Conservation (phyloP, 257 asterid genomes). For the Lavandula angustifolia region DNA sequence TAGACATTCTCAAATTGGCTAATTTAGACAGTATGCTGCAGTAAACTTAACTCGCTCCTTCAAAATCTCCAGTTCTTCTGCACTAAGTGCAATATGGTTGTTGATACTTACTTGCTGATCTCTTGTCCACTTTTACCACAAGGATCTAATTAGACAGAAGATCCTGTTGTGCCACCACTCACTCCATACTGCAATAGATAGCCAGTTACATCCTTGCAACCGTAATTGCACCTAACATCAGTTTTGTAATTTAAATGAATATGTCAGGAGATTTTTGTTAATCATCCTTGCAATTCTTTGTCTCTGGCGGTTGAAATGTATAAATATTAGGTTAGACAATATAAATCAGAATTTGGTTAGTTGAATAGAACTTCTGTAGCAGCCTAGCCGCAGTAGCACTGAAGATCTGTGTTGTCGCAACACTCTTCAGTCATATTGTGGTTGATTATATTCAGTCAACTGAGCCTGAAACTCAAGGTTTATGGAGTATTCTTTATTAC, state of each 20-base stretch:
- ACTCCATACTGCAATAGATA: too few relatives aligned
- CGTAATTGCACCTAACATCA: background rate
- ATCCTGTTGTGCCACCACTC: background rate
- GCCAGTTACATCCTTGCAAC: background rate
- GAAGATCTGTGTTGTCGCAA: background rate
- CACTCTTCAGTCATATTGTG: background rate
- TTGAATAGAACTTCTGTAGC: background rate
- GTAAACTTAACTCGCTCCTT: background rate
- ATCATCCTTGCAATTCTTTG: background rate
- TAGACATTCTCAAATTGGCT: conserved; percentile 14
- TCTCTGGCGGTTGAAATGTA: background rate
- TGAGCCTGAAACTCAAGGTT: background rate
- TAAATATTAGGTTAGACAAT: too few relatives aligned
- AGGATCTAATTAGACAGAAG: conserved; percentile 9
- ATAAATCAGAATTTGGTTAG: background rate
- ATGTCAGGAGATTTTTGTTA: background rate
- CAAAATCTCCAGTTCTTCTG: background rate
- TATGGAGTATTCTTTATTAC: background rate
- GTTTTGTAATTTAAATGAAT: background rate
- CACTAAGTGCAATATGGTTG: background rate
- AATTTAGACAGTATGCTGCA: background rate
- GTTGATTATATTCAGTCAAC: conserved; percentile 11
- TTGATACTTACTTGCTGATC: background rate
- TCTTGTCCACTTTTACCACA: conserved; percentile 7
- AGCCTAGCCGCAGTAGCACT: background rate